Base-by-base conservation (phyloP, 2,329 filamentous ascomycete species). In the Geosmithia flava region DNA sequence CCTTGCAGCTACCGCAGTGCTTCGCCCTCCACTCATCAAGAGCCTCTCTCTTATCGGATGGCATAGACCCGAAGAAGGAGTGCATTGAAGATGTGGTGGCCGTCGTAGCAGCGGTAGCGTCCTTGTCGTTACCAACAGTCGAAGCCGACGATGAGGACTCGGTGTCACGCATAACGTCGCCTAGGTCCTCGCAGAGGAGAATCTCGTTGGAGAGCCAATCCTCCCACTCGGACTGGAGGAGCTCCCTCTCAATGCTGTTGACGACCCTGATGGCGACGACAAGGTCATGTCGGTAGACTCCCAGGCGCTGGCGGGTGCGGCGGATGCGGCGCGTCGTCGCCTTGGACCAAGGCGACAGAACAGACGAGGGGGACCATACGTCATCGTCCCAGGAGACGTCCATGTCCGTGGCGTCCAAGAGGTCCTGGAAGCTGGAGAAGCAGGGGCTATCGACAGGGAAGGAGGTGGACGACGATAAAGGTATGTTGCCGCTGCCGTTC, bases 231-330 rank as follows among this genome's bases (percentile, higher is more conserved):
- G 85, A 84, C 58, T 81, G 78, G 48, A 97, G 66, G 62, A 95
- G 83, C 63, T 96, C 89, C 50, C 78, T 76, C 70, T 97, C 93
- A 27, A 97, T 81, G 49, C 77, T 83, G 65, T 97, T 96, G 51
- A 97, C 83, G 2, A 96, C 79, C 4, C 90, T 81, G 70, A 97
- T 81, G 5, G 90, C 89, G 5, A 98, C 90, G 2, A 97, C 69
- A 19, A 98, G 71, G 59, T 97, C 89, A 62, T 98, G 88, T 2
- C 93, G 77, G 62, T 96, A 93, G 2, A 79, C 72, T 1, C 86
- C 91, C 0, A 98, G 77, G 20, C 83, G 78, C 64, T 95, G 86
- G 10, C 91, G 78, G n/a, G 88, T 87, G 40, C 83, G 79, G 46
- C 85, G 80, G 30, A 97, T 73, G 19, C 86, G 78, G 15, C 74